Evolutionary conservation across 2,329 filamentous ascomycete genomes (phyloP), one percentile per base, ranked within the genome.

Genomic region (Conoideocrella luteorostrata): DNA sequence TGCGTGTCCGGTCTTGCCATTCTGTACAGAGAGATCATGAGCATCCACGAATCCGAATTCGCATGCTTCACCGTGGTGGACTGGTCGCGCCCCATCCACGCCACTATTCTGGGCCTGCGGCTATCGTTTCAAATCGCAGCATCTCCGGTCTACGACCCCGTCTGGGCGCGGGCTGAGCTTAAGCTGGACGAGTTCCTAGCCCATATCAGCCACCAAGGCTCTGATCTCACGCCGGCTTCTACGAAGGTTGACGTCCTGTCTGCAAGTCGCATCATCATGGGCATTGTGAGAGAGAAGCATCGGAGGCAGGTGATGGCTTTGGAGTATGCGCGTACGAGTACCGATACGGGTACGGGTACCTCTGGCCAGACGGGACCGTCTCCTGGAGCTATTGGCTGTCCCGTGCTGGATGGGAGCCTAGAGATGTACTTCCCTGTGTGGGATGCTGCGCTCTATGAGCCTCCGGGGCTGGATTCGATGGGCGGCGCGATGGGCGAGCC

Each of bases 371-470:
- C 53, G 6, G 44, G 54, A 37, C 49, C 55, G 15, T 42, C 50
- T 47, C 49, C 15, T 36, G 15, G 21, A 29, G 47, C n/a, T 47
- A 56, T 42, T 15, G 61, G 59, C 4, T 78, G 74, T 46, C 74
- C 74, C 12, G 72, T 77, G 69, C 58, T 76, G 32, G 72, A 77
- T 48, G 70, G 67, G 7, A 74, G 65, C 45, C 48, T 77, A 45
- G 66, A 73, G n/a, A 52, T 60, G 24, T 74, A 69, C 37, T 56
- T 73, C 21, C 59, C 66, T 0, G 52, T 64, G 20, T 76, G 72
- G 72, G 67, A 71, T 22, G 66, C 67, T 6, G 56, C 57, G 39
- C 43, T 65, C 50, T 44, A 22, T 11, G 22, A 47, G 7, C 49
- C 45, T 44, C 39, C 49, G 12, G 52, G 39, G 36, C 45, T 53